Evolutionary conservation across 306 rosid genomes (phyloP), one percentile per base, ranked within the genome.

Genomic region (Trifolium subterraneum): DNA sequence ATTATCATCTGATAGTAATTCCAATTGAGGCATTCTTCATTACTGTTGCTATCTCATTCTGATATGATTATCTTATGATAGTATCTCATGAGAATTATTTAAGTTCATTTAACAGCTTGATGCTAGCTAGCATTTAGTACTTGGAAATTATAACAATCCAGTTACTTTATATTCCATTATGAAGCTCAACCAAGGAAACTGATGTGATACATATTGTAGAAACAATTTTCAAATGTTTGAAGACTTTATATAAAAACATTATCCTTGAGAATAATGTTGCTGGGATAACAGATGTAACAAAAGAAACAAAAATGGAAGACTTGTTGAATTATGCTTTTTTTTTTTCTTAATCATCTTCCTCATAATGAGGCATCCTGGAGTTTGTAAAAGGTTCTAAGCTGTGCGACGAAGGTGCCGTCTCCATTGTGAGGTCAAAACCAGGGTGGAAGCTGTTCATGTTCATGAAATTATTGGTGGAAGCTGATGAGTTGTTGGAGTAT

Each of bases 401-500:
- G 48, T 76, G 85, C 4, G 87, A 64, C 16, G 90, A 87, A 2
- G 87, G 87, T 7, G 78, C 71, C 2, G 86, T 63, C 4, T 79
- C 78, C 23, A 82, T 71, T 27, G 80, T 60, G 64, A 82, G 84
- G 19, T 86, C 88, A 20, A 88, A 88, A 18, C 78, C 36, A 35
- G 61, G 61, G 60, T 68, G 62, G 74, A 72, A 67, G 72, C 31
- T 75, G 61, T 74, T 75, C 63, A 85, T 73, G 79, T 70, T 84
- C 74, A 86, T 79, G n/a, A 84, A 74, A 52, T 86, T 87, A 25
- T 33, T 25, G 61, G 78, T 85, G 1, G 92, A 87, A 58, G 91
- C 83, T 3, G 87, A 84, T 31, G 98, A 90, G 60, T 82, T 89
- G 84, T 88, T 87, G 48, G 97, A 87, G 76, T 87, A 90, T 4